Evolutionary conservation across 768 basidiomycete genomes (phyloP), one percentile per base, ranked within the genome.

Genomic region (Mycena galopus): DNA sequence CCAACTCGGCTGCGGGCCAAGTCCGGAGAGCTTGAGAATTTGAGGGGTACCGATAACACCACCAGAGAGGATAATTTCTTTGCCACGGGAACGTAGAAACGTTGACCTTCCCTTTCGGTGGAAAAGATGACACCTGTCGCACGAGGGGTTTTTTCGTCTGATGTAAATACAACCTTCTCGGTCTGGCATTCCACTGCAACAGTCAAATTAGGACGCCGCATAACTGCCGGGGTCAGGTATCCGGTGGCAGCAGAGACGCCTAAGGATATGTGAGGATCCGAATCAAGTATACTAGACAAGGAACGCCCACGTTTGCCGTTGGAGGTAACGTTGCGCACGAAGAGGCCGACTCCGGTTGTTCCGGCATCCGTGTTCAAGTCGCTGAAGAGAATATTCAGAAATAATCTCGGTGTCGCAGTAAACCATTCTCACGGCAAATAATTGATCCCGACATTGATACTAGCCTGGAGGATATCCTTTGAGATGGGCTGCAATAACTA

Each of bases 11-110:
- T 6, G 33, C 35, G 5, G 67, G 67, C 21, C 67, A 21, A 69
- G 55, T 5, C 67, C 67, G 2, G 67, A 69, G 16, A 69, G 67
- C 51, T 60, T 55, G 50, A 69, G 50, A 50, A 69, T 19, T 29
- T 69, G 67, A 10, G 67, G 67, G 12, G 67, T 69, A 2, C 67
- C 67, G 6, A 69, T 37, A 17, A 59, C 9, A 12, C 67, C 67
- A 19, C 57, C 58, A 2, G 66, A 67, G 11, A 67, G 66, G 27
- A 67, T 60, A 23, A 67, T 47, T 67, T 60, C 59, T 23, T 27
- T 4, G 59, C 10, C 11, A 32, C 59, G 12, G 37, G 23, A 19
- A 60, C 37, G 55, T 21, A 33, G 55, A 57, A 57, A 21, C 55
- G 55, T n/a, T 57, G 55, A 9, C 55, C 55, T 10, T 30, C 55